Conservation (phyloP, 148 eudicot genomes). For the Camellia lanceoleosa region DNA sequence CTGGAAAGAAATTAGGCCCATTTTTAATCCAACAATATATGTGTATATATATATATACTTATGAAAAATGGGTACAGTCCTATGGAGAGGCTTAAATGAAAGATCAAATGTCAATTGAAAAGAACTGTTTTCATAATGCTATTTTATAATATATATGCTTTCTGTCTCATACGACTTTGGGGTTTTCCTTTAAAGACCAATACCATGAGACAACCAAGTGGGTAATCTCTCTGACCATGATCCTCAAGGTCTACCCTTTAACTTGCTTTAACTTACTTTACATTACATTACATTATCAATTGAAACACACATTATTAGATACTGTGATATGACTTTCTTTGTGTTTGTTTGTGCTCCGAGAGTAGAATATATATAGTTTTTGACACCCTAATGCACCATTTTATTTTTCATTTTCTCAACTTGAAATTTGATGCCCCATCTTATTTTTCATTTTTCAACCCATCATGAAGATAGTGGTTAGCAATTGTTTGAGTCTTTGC, state of each 20-base stretch:
- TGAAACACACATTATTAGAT: not conserved
- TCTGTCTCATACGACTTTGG: conserved; percentile 27
- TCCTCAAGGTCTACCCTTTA: conserved; percentile 5
- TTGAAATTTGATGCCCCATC: not conserved
- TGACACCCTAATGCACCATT: no score
- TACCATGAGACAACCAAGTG: conserved; percentile 24
- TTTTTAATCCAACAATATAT: no score
- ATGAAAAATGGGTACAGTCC: not conserved
- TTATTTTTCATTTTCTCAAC: not conserved
- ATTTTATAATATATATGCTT: conserved; percentile 11
- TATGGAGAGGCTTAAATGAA: not conserved
- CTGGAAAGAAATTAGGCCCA: no score
- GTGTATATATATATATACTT: no score
- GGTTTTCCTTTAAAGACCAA: conserved; percentile 20
- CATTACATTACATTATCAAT: not conserved
- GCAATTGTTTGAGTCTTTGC: not conserved
- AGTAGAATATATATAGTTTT: no score
- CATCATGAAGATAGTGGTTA: not conserved
- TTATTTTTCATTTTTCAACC: not conserved
- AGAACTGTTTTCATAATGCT: not conserved
- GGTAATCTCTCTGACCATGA: conserved; percentile 15
- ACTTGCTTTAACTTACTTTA: not conserved
- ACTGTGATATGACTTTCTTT: not conserved
- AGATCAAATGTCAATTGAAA: conserved; percentile 22
- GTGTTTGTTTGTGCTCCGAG: not conserved